Percentiles rank a stretch among this genome's conserved stretches.
Conservation (phyloP, 148 eudicot species). For the Chenopodium berlandieri region DNA sequence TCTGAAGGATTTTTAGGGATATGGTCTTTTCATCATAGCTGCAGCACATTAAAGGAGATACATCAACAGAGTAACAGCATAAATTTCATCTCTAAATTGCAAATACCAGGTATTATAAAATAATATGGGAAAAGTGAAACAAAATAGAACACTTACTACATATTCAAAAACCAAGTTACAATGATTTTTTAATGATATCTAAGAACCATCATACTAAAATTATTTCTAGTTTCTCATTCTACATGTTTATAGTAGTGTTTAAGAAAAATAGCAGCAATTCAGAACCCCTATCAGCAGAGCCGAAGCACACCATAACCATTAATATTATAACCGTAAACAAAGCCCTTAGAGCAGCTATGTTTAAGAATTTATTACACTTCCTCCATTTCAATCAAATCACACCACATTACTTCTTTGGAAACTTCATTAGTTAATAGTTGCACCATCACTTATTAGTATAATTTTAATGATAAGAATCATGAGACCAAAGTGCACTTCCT, state of each 20-base stretch:
- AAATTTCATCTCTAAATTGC: not conserved
- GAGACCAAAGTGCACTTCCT: too few species aligned
- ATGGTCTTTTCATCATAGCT: conserved; percentile 80
- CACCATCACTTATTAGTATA: too few species aligned
- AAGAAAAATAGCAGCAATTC: not conserved
- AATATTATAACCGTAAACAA: too few species aligned
- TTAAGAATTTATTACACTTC: too few species aligned
- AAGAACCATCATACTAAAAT: too few species aligned
- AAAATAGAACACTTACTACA: not conserved
- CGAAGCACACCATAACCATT: not conserved
- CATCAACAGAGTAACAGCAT: not conserved
- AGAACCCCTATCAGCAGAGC: too few species aligned
- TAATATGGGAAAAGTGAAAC: not conserved
- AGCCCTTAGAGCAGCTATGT: not conserved
- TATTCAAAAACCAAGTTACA: not conserved
- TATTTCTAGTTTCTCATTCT: not conserved
- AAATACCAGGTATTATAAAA: conserved; percentile 1
- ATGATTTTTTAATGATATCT: not conserved
- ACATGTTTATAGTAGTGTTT: too few species aligned
- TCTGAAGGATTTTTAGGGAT: conserved; percentile 72
- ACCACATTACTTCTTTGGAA: too few species aligned
- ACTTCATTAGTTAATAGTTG: too few species aligned
- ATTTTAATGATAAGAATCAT: too few species aligned
- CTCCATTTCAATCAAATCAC: too few species aligned
- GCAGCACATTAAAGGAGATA: conserved; percentile 22